These are phyloP conservation scores for Brasenia schreberi DNA, from an alignment of 164 flowering plant species.

Conservation along the genomic window DNA sequence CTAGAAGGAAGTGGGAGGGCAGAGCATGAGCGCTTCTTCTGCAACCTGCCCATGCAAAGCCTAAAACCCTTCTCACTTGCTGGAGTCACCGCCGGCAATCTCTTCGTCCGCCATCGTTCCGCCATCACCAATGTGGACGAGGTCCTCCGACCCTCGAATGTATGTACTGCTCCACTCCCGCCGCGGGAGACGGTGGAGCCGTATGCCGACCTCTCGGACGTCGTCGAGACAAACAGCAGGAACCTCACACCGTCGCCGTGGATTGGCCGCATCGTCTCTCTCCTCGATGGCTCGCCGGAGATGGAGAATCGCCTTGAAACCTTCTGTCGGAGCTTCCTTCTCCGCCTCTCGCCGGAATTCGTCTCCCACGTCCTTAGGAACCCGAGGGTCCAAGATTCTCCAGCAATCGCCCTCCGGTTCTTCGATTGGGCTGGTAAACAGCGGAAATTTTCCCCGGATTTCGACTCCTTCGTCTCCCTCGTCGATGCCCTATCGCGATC, in stretches of 20 bases:
- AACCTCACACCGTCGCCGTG: conserved; percentile 55
- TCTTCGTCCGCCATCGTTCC: too few relatives aligned
- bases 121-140: not conserved
- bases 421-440: conserved; percentile 77
- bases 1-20: too few relatives aligned
- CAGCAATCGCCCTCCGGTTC: conserved; percentile 40
- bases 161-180: conserved; percentile 38
- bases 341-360: conserved; percentile 60
- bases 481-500: conserved; percentile 29
- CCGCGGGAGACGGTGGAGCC: conserved; percentile 91
- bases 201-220: conserved; percentile 41
- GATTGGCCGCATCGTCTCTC: conserved; percentile 39
- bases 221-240: conserved; percentile 17
- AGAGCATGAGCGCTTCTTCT: too few relatives aligned
- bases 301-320: conserved; percentile 41
- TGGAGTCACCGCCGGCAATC: too few relatives aligned
- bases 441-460: conserved; percentile 32
- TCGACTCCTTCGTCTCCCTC: conserved; percentile 53
- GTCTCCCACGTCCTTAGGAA: conserved; percentile 29
- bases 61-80: too few relatives aligned
- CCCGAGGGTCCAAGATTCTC: conserved; percentile 1
- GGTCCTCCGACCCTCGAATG: not conserved
- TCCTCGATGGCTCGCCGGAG: conserved; percentile 30
- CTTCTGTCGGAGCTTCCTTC: conserved; percentile 45
- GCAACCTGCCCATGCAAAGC: too few relatives aligned